Percentiles rank a stretch among this genome's conserved stretches.
Evolutionary conservation across 202 grass and related monocot species (phyloP).

Genomic region (Setaria viridis): DNA sequence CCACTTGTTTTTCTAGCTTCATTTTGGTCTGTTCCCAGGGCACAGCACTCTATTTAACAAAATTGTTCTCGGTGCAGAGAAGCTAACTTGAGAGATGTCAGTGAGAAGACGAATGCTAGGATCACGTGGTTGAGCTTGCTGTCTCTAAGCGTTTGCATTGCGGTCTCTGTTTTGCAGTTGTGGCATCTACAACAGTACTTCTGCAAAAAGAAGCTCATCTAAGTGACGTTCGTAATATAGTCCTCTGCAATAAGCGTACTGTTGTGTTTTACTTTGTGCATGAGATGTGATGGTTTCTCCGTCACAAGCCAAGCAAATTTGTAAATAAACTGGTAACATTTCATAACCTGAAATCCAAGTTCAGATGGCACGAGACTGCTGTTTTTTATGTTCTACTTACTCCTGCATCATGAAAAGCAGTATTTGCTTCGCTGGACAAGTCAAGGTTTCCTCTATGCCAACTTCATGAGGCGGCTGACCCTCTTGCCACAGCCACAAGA

Average conservation of each 20-base stretch:
- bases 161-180: slow-evolving; percentile 62
- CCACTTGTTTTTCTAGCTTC: slow-evolving; percentile 17
- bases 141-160: slow-evolving; percentile 72
- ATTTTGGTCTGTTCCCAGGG: background rate
- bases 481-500: slow-evolving; percentile 64
- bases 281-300: background rate
- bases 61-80: slow-evolving; percentile 60
- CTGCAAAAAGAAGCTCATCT: slow-evolving; percentile 87
- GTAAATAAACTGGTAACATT: slow-evolving; percentile 20
- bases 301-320: slow-evolving; percentile 18
- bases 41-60: background rate
- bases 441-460: background rate
- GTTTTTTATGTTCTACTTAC: slow-evolving; percentile 28
- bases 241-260: slow-evolving; percentile 10
- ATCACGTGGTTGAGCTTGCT: slow-evolving; percentile 71
- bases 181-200: slow-evolving; percentile 73
- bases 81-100: slow-evolving; percentile 69
- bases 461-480: slow-evolving; percentile 32
- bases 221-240: slow-evolving; percentile 28
- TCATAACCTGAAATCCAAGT: slow-evolving; percentile 22
- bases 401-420: slow-evolving; percentile 17
- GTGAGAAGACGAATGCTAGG: slow-evolving; percentile 76
- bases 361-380: slow-evolving; percentile 28
- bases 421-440: background rate
- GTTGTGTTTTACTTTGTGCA: slow-evolving; percentile 17